These are phyloP conservation scores for Populus tomentosa DNA, from an alignment of 441 rosid species.

Conservation along the genomic window DNA sequence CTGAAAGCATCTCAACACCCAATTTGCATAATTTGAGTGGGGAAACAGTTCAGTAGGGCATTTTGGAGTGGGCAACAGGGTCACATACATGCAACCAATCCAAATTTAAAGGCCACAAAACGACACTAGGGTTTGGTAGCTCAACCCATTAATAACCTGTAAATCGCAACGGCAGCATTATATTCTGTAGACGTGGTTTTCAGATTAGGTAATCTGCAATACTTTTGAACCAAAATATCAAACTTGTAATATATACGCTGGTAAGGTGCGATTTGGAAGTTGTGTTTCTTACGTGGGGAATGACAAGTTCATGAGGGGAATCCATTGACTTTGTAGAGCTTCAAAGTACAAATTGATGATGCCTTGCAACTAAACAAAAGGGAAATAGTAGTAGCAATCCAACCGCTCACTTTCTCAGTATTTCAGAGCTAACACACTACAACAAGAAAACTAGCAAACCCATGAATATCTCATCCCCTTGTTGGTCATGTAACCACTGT, in stretches of 20 bases:
- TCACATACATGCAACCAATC: slow-evolving; percentile 20
- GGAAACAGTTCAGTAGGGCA: neutral
- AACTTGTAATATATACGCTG: too few relatives aligned
- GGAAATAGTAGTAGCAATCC: slow-evolving; percentile 32
- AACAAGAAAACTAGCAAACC: slow-evolving; percentile 22
- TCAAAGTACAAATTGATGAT: neutral
- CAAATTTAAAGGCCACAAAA: slow-evolving; percentile 15
- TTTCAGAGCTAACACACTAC: slow-evolving; percentile 52
- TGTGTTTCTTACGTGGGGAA: too few relatives aligned
- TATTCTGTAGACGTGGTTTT: neutral
- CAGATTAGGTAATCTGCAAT: too few relatives aligned
- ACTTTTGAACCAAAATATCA: neutral
- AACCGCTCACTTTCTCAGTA: slow-evolving; percentile 54
- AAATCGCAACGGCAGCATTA: too few relatives aligned
- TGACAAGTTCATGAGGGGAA: slow-evolving; percentile 11
- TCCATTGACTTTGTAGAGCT: slow-evolving; percentile 29
- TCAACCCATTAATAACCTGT: slow-evolving; percentile 12
- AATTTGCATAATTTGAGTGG: too few relatives aligned
- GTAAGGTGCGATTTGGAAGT: too few relatives aligned
- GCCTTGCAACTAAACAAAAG: too few relatives aligned
- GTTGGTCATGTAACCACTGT: slow-evolving; percentile 36
- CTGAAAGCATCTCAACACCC: neutral
- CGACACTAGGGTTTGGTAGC: slow-evolving; percentile 41
- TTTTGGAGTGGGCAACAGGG: slow-evolving; percentile 24
- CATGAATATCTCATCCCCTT: slow-evolving; percentile 14